Base-by-base conservation (phyloP, 78 protist species). In the Tieghemostelium lacteum region DNA sequence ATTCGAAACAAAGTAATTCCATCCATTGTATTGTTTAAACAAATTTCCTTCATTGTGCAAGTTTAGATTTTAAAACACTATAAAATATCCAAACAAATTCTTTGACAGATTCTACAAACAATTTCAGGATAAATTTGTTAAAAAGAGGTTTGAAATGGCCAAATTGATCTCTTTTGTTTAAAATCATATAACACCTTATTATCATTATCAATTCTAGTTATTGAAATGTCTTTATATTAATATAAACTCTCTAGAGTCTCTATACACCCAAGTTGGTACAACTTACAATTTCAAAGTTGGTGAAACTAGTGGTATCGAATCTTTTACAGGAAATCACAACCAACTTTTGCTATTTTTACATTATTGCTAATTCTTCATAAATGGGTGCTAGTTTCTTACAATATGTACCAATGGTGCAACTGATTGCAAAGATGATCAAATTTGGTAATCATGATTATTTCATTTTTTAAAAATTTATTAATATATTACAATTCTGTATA, bases 351-450 rank as follows among this genome's bases (percentile, higher is more conserved):
- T n/a, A 86, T 49, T 54, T 77, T 62, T 5, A 61, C 73, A 4
- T 52, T 33, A 45, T 63, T 34, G 78, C 97, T 28, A 91, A 75
- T 54, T 94, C 92, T 29, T 94, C 95, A 49, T 62, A 94, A 58
- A 67, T 85, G 74, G 97, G 97, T 17, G 86, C 95, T 37, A 96
- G 77, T 61, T 74, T 83, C 93, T 96, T 94, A 93, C 98, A 96
- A 83, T 94, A 96, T 39, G 97, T 96, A 83, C 98, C 98, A 96
- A 94, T 34, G 98, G 96, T 2, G 96, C 93, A 73, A n/a, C n/a
- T n/a, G n/a, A n/a, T n/a, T n/a, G n/a, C n/a, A n/a, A n/a, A n/a
- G n/a, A n/a, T n/a, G n/a, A n/a, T n/a, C n/a, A n/a, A n/a, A n/a
- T n/a, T n/a, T n/a, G n/a, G n/a, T n/a, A n/a, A n/a, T n/a, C n/a